Evolutionary conservation across 108 stramenopile genomes (phyloP).

Genomic region (Asterionellopsis glacialis): DNA sequence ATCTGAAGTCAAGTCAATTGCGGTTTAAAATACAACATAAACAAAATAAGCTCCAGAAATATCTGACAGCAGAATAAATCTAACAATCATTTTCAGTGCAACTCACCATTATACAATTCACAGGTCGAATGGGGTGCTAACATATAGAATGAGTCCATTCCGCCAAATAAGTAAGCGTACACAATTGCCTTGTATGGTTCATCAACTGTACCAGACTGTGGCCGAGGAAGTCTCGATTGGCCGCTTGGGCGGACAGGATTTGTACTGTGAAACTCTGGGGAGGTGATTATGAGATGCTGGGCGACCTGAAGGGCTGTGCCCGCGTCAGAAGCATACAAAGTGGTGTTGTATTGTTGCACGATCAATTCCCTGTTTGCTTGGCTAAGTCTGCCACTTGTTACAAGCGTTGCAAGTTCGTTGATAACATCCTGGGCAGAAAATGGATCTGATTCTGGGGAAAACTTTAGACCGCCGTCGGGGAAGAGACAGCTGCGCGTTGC

Average conservation of each 20-base stretch:
- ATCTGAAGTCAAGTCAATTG: background rate
- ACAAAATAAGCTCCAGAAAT: too few relatives aligned
- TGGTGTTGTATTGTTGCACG: background rate
- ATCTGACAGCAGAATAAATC: too few relatives aligned
- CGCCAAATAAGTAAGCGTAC: slow-evolving; percentile 41
- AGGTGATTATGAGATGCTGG: slow-evolving; percentile 22
- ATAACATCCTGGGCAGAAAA: background rate
- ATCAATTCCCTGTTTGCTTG: slow-evolving; percentile 8
- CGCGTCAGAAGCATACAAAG: background rate
- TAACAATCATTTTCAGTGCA: background rate
- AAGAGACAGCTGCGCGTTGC: background rate
- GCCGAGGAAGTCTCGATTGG: background rate
- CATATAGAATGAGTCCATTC: slow-evolving; percentile 51
- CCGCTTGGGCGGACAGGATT: slow-evolving; percentile 24
- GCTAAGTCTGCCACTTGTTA: slow-evolving; percentile 12
- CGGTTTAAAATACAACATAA: too few relatives aligned
- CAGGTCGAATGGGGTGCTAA: slow-evolving; percentile 31
- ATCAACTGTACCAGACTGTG: slow-evolving; percentile 11
- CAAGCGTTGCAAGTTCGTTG: slow-evolving; percentile 11
- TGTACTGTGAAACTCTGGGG: slow-evolving; percentile 51
- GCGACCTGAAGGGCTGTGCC: background rate
- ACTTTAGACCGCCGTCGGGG: background rate
- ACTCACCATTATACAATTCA: slow-evolving; percentile 14
- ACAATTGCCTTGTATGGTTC: slow-evolving; percentile 51
- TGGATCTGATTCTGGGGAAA: background rate